Evolutionary conservation across 306 rosid genomes (phyloP).

Genomic region (Lithocarpus polystachyus): DNA sequence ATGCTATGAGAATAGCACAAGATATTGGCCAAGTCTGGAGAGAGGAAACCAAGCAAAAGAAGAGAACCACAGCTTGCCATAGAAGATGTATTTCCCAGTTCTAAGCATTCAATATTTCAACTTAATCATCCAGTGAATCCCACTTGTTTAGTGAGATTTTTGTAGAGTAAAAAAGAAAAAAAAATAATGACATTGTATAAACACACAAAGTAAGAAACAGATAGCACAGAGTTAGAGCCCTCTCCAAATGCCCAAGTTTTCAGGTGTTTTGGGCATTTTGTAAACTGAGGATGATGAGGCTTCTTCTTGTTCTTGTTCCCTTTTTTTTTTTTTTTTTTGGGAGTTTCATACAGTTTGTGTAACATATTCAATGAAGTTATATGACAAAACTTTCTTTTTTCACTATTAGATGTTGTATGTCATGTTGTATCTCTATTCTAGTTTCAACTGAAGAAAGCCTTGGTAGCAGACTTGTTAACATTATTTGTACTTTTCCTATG

Average conservation of each 20-base stretch:
- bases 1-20: slow-evolving; percentile 71
- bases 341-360: slow-evolving; percentile 28
- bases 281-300: slow-evolving; percentile 69
- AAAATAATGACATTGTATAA: slow-evolving; percentile 23
- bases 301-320: too few relatives aligned
- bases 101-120: slow-evolving; percentile 20
- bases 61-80: slow-evolving; percentile 50
- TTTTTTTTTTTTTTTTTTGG: slow-evolving; percentile 14
- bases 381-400: slow-evolving; percentile 17
- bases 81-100: slow-evolving; percentile 87
- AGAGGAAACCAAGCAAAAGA: slow-evolving; percentile 58
- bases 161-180: slow-evolving; percentile 14
- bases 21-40: slow-evolving; percentile 81
- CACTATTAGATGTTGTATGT: neutral
- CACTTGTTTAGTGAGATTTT: slow-evolving; percentile 30
- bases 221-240: slow-evolving; percentile 53
- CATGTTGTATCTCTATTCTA: neutral
- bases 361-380: slow-evolving; percentile 29
- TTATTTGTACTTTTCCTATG: too few relatives aligned
- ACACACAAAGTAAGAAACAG: slow-evolving; percentile 2
- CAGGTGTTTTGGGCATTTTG: slow-evolving; percentile 59
- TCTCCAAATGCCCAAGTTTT: slow-evolving; percentile 66
- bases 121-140: slow-evolving; percentile 6
- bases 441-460: too few relatives aligned
- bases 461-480: too few relatives aligned